A percentile compares a stretch with the other conserved stretches of the same genome.
Evolutionary conservation across 148 eudicot species (phyloP).

Genomic region (Dysphania ambrosioides): DNA sequence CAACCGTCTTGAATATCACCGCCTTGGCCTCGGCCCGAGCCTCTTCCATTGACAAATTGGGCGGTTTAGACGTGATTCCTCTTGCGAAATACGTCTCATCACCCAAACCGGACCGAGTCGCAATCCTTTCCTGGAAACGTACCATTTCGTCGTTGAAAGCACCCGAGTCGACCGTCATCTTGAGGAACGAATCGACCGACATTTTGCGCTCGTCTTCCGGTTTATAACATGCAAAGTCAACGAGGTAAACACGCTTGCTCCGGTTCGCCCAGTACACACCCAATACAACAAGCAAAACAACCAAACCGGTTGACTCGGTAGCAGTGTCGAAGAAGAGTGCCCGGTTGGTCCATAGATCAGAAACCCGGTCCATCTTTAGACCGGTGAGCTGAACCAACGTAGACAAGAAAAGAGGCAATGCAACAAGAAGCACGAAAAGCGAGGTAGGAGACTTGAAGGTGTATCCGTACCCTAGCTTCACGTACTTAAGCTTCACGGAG

Average conservation of each 20-base stretch:
- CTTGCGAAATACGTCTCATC: slow-evolving; percentile 60
- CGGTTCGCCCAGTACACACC: slow-evolving; percentile 50
- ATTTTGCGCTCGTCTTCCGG: slow-evolving; percentile 53
- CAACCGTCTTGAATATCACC: slow-evolving; percentile 63
- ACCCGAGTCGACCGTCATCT: slow-evolving; percentile 47
- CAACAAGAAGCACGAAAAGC: slow-evolving; percentile 31
- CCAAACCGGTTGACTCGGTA: slow-evolving; percentile 31
- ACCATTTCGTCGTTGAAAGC: slow-evolving; percentile 44
- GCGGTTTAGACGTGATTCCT: slow-evolving; percentile 52
- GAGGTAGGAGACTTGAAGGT: slow-evolving; percentile 40
- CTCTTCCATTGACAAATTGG: slow-evolving; percentile 38
- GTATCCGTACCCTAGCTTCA: slow-evolving; percentile 62
- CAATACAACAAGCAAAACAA: slow-evolving; percentile 30
- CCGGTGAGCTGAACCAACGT: slow-evolving; percentile 41
- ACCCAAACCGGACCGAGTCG: slow-evolving; percentile 55
- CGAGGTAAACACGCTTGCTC: slow-evolving; percentile 48
- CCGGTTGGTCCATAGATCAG: slow-evolving; percentile 36
- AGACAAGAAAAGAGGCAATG: slow-evolving; percentile 39
- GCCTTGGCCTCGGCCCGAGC: slow-evolving; percentile 63
- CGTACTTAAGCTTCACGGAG: slow-evolving; percentile 74
- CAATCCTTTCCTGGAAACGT: slow-evolving; percentile 45
- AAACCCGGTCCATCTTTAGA: slow-evolving; percentile 35
- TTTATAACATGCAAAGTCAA: slow-evolving; percentile 65
- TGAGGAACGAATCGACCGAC: slow-evolving; percentile 44
- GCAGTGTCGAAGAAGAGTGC: slow-evolving; percentile 37